Conservation (phyloP, 768 basidiomycete species). For the Termitomyces sp. region DNA sequence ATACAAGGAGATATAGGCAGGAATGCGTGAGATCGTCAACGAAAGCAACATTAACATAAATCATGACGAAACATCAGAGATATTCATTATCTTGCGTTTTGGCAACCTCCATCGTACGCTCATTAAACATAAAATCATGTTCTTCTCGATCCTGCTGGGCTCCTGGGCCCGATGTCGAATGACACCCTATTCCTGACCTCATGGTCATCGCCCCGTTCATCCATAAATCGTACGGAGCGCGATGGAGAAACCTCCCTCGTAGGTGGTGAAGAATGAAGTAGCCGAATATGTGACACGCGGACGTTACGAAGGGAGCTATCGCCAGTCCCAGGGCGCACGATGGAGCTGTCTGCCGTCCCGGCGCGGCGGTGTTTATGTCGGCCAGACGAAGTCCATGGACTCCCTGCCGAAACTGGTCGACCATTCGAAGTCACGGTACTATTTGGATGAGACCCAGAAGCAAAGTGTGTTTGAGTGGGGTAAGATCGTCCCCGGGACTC, state of each 20-base stretch:
- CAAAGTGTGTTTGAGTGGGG: neutral
- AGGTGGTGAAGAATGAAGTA: slow-evolving; percentile 22
- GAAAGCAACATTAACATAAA: neutral
- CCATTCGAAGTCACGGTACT: neutral
- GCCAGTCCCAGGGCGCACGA: slow-evolving; percentile 19
- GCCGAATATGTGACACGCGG: slow-evolving; percentile 29
- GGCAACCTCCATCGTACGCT: neutral
- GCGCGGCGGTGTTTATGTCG: slow-evolving; percentile 8
- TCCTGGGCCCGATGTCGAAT: slow-evolving; percentile 3
- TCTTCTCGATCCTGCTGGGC: neutral
- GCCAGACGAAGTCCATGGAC: neutral
- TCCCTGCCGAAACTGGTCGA: neutral
- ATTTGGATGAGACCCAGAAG: neutral
- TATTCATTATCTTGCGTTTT: neutral
- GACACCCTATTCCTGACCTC: slow-evolving; percentile 8
- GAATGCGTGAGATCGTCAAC: neutral
- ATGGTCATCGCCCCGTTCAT: slow-evolving; percentile 13
- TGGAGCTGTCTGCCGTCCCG: slow-evolving; percentile 8
- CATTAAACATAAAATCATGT: neutral
- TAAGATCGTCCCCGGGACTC: slow-evolving; percentile 8
- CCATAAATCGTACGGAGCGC: slow-evolving; percentile 40
- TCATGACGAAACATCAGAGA: neutral
- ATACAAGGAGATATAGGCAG: neutral
- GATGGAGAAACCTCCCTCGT: slow-evolving; percentile 43
- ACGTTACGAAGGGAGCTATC: slow-evolving; percentile 25